Percentiles rank a stretch among this genome's conserved stretches.
Evolutionary conservation across 2,329 filamentous ascomycete species (phyloP).

Genomic region (Monilinia vaccinii-corymbosi): DNA sequence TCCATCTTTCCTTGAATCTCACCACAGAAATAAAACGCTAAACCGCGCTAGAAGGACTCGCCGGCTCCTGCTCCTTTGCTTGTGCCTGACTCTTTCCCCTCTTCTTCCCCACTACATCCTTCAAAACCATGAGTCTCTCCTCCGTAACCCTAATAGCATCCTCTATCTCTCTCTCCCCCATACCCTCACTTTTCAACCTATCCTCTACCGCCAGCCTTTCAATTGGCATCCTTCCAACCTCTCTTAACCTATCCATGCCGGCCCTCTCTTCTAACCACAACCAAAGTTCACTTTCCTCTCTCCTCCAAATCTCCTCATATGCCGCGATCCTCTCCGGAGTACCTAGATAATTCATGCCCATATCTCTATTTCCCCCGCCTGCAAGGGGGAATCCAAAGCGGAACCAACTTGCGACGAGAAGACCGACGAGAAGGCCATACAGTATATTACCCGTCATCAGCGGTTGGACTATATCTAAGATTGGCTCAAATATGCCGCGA

Average conservation of each 20-base stretch:
- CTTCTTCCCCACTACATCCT: constrained; percentile 52
- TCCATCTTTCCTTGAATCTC: too few species aligned
- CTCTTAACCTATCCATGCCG: constrained; percentile 66
- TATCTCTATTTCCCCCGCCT: constrained; percentile 31
- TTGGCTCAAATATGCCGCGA: constrained; percentile 57
- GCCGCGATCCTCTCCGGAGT: constrained; percentile 62
- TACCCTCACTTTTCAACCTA: constrained; percentile 17
- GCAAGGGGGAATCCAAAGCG: constrained; percentile 43
- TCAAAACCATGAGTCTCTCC: constrained; percentile 69
- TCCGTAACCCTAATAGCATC: constrained; percentile 56
- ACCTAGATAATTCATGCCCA: constrained; percentile 33
- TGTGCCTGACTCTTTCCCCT: background rate
- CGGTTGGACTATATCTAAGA: constrained; percentile 59
- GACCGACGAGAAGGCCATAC: constrained; percentile 62
- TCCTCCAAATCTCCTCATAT: constrained; percentile 74
- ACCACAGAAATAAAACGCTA: background rate
- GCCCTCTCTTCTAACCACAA: constrained; percentile 29
- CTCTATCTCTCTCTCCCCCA: constrained; percentile 26
- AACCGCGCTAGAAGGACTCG: background rate
- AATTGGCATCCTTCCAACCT: constrained; percentile 28
- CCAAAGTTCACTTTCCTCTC: constrained; percentile 31
- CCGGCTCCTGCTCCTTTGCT: background rate
- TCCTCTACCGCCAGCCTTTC: constrained; percentile 21
- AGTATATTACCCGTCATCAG: constrained; percentile 70
- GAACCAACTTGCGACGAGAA: constrained; percentile 69